Conservation (phyloP, 208 protist genomes). For the Trypanosoma congolense region DNA sequence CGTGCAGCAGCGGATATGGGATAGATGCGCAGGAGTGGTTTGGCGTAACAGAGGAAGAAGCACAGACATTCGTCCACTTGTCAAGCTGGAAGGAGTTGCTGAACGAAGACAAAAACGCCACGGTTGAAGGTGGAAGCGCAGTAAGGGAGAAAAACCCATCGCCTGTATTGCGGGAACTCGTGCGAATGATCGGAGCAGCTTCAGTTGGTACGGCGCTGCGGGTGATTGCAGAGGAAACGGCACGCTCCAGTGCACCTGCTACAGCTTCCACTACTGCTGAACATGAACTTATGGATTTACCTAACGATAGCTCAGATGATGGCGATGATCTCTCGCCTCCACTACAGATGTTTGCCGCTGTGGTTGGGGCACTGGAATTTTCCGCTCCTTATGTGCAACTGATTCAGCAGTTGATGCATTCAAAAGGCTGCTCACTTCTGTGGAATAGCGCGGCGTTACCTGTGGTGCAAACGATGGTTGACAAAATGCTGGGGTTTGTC, state of each 20-base stretch:
- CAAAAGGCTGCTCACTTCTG: slow-evolving; percentile 46
- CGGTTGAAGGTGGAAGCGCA: neutral
- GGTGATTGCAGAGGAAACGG: slow-evolving; percentile 42
- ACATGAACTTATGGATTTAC: slow-evolving; percentile 8
- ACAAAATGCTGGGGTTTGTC: slow-evolving; percentile 18
- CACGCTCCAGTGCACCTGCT: slow-evolving; percentile 16
- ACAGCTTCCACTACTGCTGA: neutral
- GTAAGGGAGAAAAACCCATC: neutral
- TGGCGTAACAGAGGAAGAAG: slow-evolving; percentile 14
- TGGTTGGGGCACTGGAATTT: slow-evolving; percentile 28
- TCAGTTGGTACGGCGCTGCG: slow-evolving; percentile 30
- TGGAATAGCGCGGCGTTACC: slow-evolving; percentile 29
- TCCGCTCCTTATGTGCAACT: slow-evolving; percentile 36
- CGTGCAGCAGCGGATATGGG: neutral
- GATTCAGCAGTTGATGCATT: slow-evolving; percentile 31
- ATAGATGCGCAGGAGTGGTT: slow-evolving; percentile 12
- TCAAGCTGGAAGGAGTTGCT: slow-evolving; percentile 13
- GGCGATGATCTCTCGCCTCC: slow-evolving; percentile 25
- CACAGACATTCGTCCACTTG: slow-evolving; percentile 3
- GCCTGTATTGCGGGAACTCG: neutral
- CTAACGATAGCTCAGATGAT: slow-evolving; percentile 11
- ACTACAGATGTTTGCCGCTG: slow-evolving; percentile 51
- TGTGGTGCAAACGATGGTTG: slow-evolving; percentile 23
- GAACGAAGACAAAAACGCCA: neutral
- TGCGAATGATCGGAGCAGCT: slow-evolving; percentile 24